Percentiles rank a stretch among this genome's conserved stretches.
Evolutionary conservation across 169 alveolate species (phyloP).

Genomic region (Neospora caninum): DNA sequence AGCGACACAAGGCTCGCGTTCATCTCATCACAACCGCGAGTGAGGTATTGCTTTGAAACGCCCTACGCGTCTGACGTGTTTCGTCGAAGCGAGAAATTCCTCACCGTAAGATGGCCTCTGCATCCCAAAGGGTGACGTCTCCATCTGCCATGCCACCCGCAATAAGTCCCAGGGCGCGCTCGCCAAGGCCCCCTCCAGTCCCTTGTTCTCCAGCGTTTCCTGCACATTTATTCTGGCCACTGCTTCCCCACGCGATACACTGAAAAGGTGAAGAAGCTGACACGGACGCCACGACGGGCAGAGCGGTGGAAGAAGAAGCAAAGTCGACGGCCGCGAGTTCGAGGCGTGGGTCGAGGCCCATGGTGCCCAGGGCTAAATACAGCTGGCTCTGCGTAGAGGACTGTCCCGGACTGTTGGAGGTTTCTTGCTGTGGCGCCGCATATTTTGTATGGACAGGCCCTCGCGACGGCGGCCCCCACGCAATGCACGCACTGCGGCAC

Average conservation of each 20-base stretch:
- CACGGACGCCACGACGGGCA: constrained; percentile 45
- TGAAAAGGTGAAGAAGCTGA: constrained; percentile 55
- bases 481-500: constrained; percentile 59
- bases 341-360: constrained; percentile 67
- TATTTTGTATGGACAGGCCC: background rate
- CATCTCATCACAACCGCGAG: too few species aligned
- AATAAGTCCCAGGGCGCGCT: constrained; percentile 27
- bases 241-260: constrained; percentile 59
- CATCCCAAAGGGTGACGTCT: constrained; percentile 67
- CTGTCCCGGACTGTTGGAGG: background rate
- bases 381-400: constrained; percentile 36
- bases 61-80: too few species aligned
- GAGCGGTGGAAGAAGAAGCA: constrained; percentile 24
- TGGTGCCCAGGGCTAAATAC: constrained; percentile 57
- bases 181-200: background rate
- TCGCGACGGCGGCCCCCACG: constrained; percentile 60
- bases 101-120: constrained; percentile 42
- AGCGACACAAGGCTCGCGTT: too few species aligned
- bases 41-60: too few species aligned
- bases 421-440: background rate
- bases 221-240: background rate
- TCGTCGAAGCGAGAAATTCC: background rate
- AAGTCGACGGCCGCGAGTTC: constrained; percentile 58
- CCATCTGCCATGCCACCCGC: constrained; percentile 72
- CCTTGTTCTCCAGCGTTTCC: background rate